Percentiles rank a stretch among this genome's conserved stretches.
These are phyloP conservation scores for Penicillium argentinense DNA, from an alignment of 495 filamentous ascomycete genomes.

Conservation along the genomic window DNA sequence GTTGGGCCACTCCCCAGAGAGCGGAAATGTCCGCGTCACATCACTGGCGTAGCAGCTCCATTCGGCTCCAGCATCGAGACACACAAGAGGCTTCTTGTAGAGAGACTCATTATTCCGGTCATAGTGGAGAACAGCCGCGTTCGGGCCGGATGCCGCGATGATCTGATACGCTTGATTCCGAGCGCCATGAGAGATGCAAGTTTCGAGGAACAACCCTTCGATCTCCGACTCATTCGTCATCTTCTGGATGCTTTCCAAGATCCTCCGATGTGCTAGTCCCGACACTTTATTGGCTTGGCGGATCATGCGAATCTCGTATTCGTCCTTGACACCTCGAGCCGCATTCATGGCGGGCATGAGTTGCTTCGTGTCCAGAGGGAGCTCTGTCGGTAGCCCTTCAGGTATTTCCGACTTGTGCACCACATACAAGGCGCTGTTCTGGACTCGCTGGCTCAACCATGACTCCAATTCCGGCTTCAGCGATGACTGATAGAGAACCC, in stretches of 20 bases:
- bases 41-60: constrained; percentile 88
- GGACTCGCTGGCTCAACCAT: constrained; percentile 60
- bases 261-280: constrained; percentile 66
- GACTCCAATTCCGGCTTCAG: constrained; percentile 58
- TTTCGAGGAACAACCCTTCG: constrained; percentile 70
- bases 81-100: constrained; percentile 64
- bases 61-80: constrained; percentile 84
- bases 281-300: constrained; percentile 76
- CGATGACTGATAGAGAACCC: constrained; percentile 62
- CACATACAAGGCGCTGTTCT: constrained; percentile 34
- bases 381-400: constrained; percentile 54
- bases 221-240: constrained; percentile 80
- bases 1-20: constrained; percentile 60
- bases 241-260: constrained; percentile 58
- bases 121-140: constrained; percentile 87
- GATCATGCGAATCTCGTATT: constrained; percentile 77
- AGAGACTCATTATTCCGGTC: constrained; percentile 71
- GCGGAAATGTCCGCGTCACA: constrained; percentile 83
- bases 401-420: constrained; percentile 39
- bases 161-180: constrained; percentile 81
- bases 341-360: constrained; percentile 69
- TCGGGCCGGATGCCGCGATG: constrained; percentile 76
- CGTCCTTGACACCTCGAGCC: constrained; percentile 73
- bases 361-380: constrained; percentile 33
- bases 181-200: constrained; percentile 68